Evolutionary conservation across 495 filamentous ascomycete species (phyloP), one percentile per base, ranked within the genome.

Genomic region (Tuber microsphaerosporum): DNA sequence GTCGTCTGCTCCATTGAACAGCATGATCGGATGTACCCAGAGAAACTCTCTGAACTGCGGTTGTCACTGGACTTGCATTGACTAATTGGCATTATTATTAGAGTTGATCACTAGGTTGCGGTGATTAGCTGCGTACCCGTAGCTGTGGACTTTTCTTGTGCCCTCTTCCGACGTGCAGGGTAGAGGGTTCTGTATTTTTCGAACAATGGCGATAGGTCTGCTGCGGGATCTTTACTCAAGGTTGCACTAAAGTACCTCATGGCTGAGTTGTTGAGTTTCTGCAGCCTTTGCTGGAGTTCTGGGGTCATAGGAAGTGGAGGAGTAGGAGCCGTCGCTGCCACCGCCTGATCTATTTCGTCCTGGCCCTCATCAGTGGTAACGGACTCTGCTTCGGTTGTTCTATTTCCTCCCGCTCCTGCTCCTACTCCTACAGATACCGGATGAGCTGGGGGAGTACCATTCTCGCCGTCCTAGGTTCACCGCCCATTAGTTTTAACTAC

Each of bases 121-220:
- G 56, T 34, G 56, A 65, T 34, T 65, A 65, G 31, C 26, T 65
- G 26, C 56, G 56, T 65, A 65, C 56, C 56, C 12, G 56, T 65
- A 65, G 12, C 56, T 65, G 56, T 19, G 26, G 56, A 65, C 26
- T 65, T 65, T 19, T 65, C 56, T 34, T 65, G 56, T 65, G 56
- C 56, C 56, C 56, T 65, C 56, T 65, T 34, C 56, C 56, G 56
- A 65, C 56, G 56, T 34, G 56, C 56, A 19, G 56, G 56, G 56
- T 65, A 65, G 56, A 65, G 56, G 56, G 56, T 65, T 65, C 26
- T 65, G 56, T 65, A 65, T 26, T 65, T 65, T 65, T 65, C 56
- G 26, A 65, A 65, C 26, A 65, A 65, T 65, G 56, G 26, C 14
- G 56, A 65, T 31, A 65, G 12, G 56, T 65, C 56, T 19, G 56